Base-by-base conservation (phyloP, 257 asterid species). In the Nicotiana obtusifolia region DNA sequence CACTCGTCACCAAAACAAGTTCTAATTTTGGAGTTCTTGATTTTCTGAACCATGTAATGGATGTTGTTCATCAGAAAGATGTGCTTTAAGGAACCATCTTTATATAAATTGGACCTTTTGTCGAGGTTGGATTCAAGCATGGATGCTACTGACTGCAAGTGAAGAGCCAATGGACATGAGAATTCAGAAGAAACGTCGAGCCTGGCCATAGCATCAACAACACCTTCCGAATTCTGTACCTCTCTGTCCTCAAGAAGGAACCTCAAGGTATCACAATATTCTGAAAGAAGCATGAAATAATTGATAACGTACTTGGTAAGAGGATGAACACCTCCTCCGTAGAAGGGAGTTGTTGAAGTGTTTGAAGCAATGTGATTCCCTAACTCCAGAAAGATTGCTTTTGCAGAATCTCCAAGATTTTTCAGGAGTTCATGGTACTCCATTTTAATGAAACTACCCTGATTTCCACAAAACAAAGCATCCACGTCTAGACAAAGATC, bases 41-140 rank as follows among this genome's bases (percentile, higher is more conserved):
- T 87, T 86, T 90, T 92, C 30, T 64, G 80, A 68, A 90, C 97
- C 89, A 92, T 93, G 90, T 93, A 93, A 83, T 92, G 97, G 61
- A 91, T 86, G 81, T 92, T 93, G 78, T 93, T 93, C 95, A 92
- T 92, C 92, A 93, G 66, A 53, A 91, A 90, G 53, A 91, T 80
- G 24, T 92, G 93, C 87, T 85, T 90, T 84, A 92, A 83, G 5
- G 92, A 71, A 41, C 7, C 30, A 33, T 91, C 89, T 76, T 62
- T 82, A 83, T 91, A 90, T 57, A 85, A 57, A 33, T 84, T 82
- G 16, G 94, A 88, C 64, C 73, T 91, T 2, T 81, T 71, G 5
- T 87, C 87, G 26, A 90, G 82, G 78, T 89, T 92, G 78, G 89
- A 89, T 84, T 93, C 97, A 59, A 92, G 83, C 28, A 66, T 82